Evolutionary conservation across 2,329 filamentous ascomycete genomes (phyloP).

Genomic region (Colletotrichum euphorbiae): DNA sequence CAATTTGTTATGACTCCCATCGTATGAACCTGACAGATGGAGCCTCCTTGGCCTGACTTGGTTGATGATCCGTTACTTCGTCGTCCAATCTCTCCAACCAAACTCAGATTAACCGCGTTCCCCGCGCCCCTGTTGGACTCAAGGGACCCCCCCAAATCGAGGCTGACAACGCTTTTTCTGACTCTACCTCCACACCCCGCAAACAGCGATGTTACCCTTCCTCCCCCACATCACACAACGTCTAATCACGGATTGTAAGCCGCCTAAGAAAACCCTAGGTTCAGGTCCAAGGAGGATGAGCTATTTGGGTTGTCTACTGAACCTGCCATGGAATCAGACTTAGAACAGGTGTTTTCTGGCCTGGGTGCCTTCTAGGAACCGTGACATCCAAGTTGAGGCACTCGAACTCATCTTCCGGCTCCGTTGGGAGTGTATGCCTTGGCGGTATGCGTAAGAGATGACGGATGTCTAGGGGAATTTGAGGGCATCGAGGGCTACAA

Average conservation of each 20-base stretch:
- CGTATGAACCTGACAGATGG: neutral
- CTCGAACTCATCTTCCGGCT: constrained; percentile 55
- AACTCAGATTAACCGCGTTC: constrained; percentile 4
- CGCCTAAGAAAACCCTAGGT: constrained; percentile 43
- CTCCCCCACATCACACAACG: constrained; percentile 17
- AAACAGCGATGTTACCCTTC: constrained; percentile 8
- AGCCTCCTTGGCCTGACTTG: neutral
- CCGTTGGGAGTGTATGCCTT: constrained; percentile 40
- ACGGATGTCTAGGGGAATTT: constrained; percentile 53
- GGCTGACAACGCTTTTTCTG: neutral
- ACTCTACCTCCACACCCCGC: constrained; percentile 25
- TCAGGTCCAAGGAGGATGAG: no score
- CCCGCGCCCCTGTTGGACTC: neutral
- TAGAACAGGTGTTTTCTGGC: constrained; percentile 50
- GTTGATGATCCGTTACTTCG: neutral
- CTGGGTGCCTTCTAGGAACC: constrained; percentile 39
- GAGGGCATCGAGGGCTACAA: constrained; percentile 55
- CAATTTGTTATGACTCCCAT: neutral
- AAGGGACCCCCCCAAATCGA: constrained; percentile 17
- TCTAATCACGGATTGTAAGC: constrained; percentile 53
- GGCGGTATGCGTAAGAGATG: constrained; percentile 57
- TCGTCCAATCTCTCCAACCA: neutral
- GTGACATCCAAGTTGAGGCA: constrained; percentile 58
- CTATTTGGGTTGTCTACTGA: no score
- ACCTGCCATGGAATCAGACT: constrained; percentile 58